Evolutionary conservation across 352 stramenopile genomes (phyloP).

Genomic region (Globisporangium rhizosaccharum): DNA sequence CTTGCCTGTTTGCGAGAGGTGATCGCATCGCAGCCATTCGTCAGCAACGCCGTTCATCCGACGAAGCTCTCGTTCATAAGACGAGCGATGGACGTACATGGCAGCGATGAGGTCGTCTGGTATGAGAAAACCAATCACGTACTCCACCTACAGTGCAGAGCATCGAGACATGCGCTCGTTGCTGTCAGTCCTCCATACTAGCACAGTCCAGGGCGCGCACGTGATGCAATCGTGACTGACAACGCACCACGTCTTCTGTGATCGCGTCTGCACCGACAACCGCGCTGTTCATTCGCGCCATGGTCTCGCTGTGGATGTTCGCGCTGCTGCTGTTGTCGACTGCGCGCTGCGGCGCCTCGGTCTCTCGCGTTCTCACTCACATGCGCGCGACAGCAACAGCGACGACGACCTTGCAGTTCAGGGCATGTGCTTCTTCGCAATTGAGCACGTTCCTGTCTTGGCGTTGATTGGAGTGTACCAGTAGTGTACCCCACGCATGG

Average conservation of each 20-base stretch:
- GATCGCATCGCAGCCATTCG: neutral
- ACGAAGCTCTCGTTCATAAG: neutral
- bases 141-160: slow-evolving; percentile 26
- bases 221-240: neutral
- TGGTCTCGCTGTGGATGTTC: neutral
- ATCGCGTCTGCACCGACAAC: slow-evolving; percentile 7
- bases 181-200: neutral
- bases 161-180: too few species aligned
- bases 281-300: neutral
- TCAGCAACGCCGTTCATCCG: neutral
- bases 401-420: neutral
- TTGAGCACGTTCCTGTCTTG: neutral
- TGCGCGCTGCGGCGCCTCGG: neutral
- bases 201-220: neutral
- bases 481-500: neutral
- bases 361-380: neutral
- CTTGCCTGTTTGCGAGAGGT: slow-evolving; percentile 23
- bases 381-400: neutral
- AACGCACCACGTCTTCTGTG: slow-evolving; percentile 39
- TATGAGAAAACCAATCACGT: slow-evolving; percentile 48
- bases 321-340: neutral
- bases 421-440: too few species aligned
- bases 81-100: slow-evolving; percentile 27
- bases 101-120: slow-evolving; percentile 40
- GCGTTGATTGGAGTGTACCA: slow-evolving; percentile 2